These are phyloP conservation scores for Vigna angularis DNA, from an alignment of 306 rosid species.

Conservation along the genomic window DNA sequence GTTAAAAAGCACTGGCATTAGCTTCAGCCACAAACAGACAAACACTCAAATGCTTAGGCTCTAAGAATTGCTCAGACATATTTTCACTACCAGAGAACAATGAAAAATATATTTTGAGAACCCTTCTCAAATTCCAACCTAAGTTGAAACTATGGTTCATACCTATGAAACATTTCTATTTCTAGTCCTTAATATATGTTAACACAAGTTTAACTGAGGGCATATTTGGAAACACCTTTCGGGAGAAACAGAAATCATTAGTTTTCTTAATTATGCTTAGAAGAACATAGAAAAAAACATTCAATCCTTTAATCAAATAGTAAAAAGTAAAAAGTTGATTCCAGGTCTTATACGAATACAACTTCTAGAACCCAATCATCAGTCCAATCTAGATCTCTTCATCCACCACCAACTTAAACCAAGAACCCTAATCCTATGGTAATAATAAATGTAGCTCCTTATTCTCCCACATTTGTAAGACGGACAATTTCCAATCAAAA, in stretches of 20 bases:
- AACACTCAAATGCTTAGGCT: conserved; percentile 3
- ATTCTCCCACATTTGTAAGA: not conserved
- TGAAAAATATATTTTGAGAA: not conserved
- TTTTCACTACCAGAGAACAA: conserved; percentile 3
- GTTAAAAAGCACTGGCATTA: not conserved
- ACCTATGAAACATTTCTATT: not conserved
- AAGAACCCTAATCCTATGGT: not conserved
- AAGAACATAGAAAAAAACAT: not conserved
- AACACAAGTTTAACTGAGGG: not conserved
- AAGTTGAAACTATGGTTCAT: not conserved
- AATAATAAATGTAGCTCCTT: conserved; percentile 2
- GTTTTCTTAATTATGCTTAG: not conserved
- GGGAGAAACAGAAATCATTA: not conserved
- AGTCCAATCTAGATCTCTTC: not conserved
- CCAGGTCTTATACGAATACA: not conserved
- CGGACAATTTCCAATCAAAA: conserved; percentile 7
- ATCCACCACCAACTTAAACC: conserved; percentile 20
- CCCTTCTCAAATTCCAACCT: conserved; percentile 24
- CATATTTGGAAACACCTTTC: not conserved
- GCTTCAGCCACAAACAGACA: not conserved
- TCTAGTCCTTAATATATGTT: not conserved
- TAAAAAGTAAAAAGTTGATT: not conserved
- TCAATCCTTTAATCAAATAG: conserved; percentile 8
- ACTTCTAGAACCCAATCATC: conserved; percentile 3
- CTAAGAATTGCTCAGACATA: not conserved